Evolutionary conservation across 1,139 yeast genomes (phyloP), one percentile per base, ranked within the genome.

Genomic region (Geotrichum restrictum): DNA sequence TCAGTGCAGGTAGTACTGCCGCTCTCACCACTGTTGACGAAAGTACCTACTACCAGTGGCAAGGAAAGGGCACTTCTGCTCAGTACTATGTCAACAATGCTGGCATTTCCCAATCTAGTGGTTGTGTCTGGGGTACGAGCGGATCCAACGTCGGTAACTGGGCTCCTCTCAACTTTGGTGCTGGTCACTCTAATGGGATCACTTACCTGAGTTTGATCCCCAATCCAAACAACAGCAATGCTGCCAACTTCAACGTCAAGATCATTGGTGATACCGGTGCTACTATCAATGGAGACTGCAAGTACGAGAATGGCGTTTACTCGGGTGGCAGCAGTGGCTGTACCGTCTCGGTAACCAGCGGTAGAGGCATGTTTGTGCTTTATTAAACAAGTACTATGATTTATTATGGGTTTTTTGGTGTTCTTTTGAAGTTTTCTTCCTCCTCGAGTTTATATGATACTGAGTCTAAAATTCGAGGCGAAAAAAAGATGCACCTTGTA

Each of bases 61-160:
- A 74, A 68, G 95, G 95, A 53, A 78, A 79, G 73, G 74, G 79
- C 64, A 93, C 98, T 53, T 88, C 96, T 54, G 84, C 96, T 63
- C 98, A 93, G 77, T 93, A 86, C 80, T 93, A 93, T 74, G 98
- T 91, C 61, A 93, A 93, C 82, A 80, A 91, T 69, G 96, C 96
- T 53, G 98, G 98, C 76, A 91, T 89, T 62, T 78, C 85, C 57
- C 82, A 80, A 68, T 82, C 82, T 69, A 89, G 88, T 59, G 98
- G 97, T 62, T 93, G 98, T 78, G 71, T 85, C 64, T 93, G 98
- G 98, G 96, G 97, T 69, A 69, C 81, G 44, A 66, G 78, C 11
- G 88, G 89, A 59, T 77, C 88, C 49, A 89, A 86, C 65, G 74
- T 85, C 61, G 98, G 98, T 74, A 93, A 93, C 86, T 93, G 96